Conservation (phyloP, 2,329 filamentous ascomycete genomes). For the Clonostachys solani region DNA sequence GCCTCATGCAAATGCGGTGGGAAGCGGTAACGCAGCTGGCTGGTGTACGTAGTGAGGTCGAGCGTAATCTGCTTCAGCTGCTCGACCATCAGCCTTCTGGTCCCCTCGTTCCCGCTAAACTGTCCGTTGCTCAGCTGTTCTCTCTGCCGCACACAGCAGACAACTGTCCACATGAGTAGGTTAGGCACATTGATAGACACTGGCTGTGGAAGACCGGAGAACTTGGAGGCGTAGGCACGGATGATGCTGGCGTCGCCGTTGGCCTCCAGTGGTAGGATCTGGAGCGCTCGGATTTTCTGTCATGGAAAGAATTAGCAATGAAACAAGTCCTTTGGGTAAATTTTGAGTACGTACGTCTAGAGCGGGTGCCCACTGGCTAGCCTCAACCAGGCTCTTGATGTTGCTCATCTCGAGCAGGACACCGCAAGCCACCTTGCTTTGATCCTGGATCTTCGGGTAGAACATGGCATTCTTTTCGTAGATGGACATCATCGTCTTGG, state of each 20-base stretch:
- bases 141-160: conserved; percentile 76
- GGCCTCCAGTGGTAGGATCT: conserved; percentile 76
- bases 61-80: conserved; percentile 76
- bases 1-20: conserved; percentile 85
- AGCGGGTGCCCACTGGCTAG: conserved; percentile 50
- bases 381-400: conserved; percentile 53
- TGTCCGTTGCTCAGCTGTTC: conserved; percentile 61
- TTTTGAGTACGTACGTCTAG: conserved; percentile 49
- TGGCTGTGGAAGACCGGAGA: conserved; percentile 72
- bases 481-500: conserved; percentile 58
- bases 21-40: conserved; percentile 86
- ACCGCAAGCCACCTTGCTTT: conserved; percentile 52
- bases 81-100: conserved; percentile 59
- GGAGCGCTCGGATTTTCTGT: conserved; percentile 68
- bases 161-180: conserved; percentile 89
- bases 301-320: not conserved
- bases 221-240: conserved; percentile 74
- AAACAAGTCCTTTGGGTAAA: not conserved
- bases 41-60: conserved; percentile 91
- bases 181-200: conserved; percentile 88
- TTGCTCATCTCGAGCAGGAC: conserved; percentile 57
- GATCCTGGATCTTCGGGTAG: conserved; percentile 50
- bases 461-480: conserved; percentile 60
- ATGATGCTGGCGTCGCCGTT: conserved; percentile 73
- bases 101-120: conserved; percentile 71